These are phyloP conservation scores for Epicoccum nigrum DNA, from an alignment of 2,329 filamentous ascomycete genomes.

Conservation along the genomic window DNA sequence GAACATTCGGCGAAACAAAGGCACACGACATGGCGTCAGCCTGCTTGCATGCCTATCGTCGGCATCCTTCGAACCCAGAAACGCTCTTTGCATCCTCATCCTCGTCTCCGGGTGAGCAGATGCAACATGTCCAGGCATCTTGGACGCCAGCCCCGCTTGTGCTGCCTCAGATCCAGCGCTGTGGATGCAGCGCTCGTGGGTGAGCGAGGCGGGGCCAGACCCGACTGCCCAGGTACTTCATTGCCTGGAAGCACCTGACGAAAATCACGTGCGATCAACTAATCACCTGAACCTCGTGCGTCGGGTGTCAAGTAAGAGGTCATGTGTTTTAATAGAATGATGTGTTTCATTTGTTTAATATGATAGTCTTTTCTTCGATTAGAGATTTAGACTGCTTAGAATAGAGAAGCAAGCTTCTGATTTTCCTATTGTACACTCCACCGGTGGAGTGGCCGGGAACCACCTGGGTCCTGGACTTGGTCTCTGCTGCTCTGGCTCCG, in stretches of 20 bases:
- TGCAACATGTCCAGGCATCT: slow-evolving; percentile 1
- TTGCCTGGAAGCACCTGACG: no score
- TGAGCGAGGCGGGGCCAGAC: neutral
- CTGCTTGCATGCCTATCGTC: neutral
- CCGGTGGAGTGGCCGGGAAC: slow-evolving; percentile 8
- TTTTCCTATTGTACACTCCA: slow-evolving; percentile 11
- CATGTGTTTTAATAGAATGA: no score
- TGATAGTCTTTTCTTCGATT: slow-evolving; percentile 14
- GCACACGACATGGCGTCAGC: neutral
- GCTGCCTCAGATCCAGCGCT: slow-evolving; percentile 10
- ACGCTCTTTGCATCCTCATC: neutral
- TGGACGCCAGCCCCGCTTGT: slow-evolving; percentile 2
- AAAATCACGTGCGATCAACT: no score
- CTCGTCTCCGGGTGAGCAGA: neutral
- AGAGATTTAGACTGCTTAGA: slow-evolving; percentile 18
- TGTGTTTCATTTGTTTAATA: slow-evolving; percentile 3
- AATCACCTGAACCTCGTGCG: no score
- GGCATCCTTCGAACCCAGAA: neutral
- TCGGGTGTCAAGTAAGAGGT: no score
- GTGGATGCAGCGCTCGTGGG: neutral
- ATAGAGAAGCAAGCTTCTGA: slow-evolving; percentile 11
- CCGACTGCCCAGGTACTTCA: neutral
- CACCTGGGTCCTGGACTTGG: slow-evolving; percentile 9
- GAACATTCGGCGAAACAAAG: slow-evolving; percentile 13
- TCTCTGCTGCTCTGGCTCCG: slow-evolving; percentile 4